These are phyloP conservation scores for Stylonectria norvegica DNA, from an alignment of 2,329 filamentous ascomycete genomes.

Conservation along the genomic window DNA sequence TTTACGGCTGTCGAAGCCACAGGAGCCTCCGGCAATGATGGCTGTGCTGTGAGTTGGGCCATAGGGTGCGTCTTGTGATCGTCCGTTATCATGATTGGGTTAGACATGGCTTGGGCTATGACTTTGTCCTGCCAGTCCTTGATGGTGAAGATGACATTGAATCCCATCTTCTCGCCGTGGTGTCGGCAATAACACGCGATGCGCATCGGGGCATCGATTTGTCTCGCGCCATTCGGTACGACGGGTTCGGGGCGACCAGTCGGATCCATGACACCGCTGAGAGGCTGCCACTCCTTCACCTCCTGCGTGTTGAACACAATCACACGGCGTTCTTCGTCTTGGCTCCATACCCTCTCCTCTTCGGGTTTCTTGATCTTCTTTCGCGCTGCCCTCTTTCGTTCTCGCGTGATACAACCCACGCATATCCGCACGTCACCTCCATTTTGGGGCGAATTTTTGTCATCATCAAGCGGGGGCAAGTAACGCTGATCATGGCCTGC, in stretches of 20 bases:
- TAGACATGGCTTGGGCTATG: constrained; percentile 79
- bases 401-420: constrained; percentile 82
- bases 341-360: constrained; percentile 83
- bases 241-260: constrained; percentile 45
- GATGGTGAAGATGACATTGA: constrained; percentile 90
- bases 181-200: constrained; percentile 97
- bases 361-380: constrained; percentile 94
- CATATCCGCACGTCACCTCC: constrained; percentile 96
- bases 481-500: constrained; percentile 39
- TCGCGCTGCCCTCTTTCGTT: constrained; percentile 83
- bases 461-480: constrained; percentile 45
- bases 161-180: constrained; percentile 89
- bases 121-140: constrained; percentile 75
- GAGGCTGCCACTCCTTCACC: constrained; percentile 75
- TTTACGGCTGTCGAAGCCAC: constrained; percentile 14
- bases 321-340: constrained; percentile 75
- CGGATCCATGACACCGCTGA: constrained; percentile 47
- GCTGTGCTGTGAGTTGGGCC: constrained; percentile 26
- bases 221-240: constrained; percentile 59
- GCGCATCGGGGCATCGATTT: constrained; percentile 85
- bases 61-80: constrained; percentile 82
- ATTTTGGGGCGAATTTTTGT: constrained; percentile 71
- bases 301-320: constrained; percentile 91
- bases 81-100: constrained; percentile 94
- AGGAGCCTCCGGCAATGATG: constrained; percentile 26